Evolutionary conservation across 2,329 filamentous ascomycete genomes (phyloP).

Genomic region (Microdochium nivale): DNA sequence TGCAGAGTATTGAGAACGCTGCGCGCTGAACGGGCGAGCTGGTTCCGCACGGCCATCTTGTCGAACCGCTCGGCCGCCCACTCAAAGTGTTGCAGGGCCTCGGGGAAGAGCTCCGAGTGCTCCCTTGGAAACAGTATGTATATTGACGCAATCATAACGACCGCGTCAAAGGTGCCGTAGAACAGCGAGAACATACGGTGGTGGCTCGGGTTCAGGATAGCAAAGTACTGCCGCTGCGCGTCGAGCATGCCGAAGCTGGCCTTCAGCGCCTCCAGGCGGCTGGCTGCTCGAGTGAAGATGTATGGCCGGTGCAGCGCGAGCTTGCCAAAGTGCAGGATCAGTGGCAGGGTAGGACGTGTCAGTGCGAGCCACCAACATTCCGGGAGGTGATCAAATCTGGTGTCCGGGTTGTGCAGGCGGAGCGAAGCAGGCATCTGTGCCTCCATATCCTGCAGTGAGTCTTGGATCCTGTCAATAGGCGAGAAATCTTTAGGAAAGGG

Average conservation of each 20-base stretch:
- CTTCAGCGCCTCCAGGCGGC: slow-evolving; percentile 45
- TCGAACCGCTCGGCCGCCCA: slow-evolving; percentile 52
- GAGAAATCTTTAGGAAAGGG: slow-evolving; percentile 44
- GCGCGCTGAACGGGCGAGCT: slow-evolving; percentile 43
- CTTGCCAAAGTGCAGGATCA: slow-evolving; percentile 41
- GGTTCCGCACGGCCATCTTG: slow-evolving; percentile 43
- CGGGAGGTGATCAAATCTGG: slow-evolving; percentile 43
- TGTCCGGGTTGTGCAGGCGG: slow-evolving; percentile 47
- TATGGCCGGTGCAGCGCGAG: slow-evolving; percentile 55
- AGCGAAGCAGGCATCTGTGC: slow-evolving; percentile 42
- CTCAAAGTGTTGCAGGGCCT: slow-evolving; percentile 45
- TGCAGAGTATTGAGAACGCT: slow-evolving; percentile 47
- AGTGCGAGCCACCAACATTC: slow-evolving; percentile 43
- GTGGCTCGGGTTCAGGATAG: slow-evolving; percentile 37
- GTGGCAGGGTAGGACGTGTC: slow-evolving; percentile 36
- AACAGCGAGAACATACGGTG: slow-evolving; percentile 49
- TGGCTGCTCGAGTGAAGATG: slow-evolving; percentile 46
- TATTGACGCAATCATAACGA: slow-evolving; percentile 51
- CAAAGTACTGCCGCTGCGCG: slow-evolving; percentile 41
- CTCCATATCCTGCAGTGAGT: slow-evolving; percentile 37
- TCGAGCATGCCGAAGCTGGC: slow-evolving; percentile 48
- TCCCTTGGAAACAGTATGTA: slow-evolving; percentile 53
- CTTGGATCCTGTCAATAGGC: slow-evolving; percentile 45
- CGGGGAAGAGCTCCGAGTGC: slow-evolving; percentile 36
- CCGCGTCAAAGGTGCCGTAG: slow-evolving; percentile 56